Conservation (phyloP, 2,329 filamentous ascomycete genomes). For the Fusarium hostae region DNA sequence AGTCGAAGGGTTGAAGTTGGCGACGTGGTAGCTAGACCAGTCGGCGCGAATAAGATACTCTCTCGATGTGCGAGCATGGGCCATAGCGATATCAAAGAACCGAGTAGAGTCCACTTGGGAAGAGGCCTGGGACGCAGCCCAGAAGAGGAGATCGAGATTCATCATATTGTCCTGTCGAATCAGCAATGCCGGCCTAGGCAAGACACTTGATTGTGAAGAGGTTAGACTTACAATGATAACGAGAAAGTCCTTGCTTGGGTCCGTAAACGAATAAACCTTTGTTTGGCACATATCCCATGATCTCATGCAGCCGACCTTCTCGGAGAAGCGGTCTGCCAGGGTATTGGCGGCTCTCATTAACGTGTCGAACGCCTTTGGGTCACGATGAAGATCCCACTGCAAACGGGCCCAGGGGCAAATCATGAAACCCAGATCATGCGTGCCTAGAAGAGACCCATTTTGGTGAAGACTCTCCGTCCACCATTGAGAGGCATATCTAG, state of each 20-base stretch:
- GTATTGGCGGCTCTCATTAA: constrained; percentile 50
- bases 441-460: constrained; percentile 49
- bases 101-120: not conserved
- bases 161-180: constrained; percentile 51
- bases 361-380: constrained; percentile 49
- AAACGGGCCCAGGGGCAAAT: constrained; percentile 52
- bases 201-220: fast-evolving
- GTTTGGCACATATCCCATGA: constrained; percentile 59
- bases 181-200: not conserved
- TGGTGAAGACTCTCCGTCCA: constrained; percentile 44
- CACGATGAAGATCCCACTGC: constrained; percentile 54
- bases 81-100: constrained; percentile 50
- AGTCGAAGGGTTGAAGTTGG: constrained; percentile 57
- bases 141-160: constrained; percentile 58
- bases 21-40: constrained; percentile 55
- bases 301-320: constrained; percentile 49
- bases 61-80: constrained; percentile 54
- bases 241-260: constrained; percentile 52
- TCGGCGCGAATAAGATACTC: constrained; percentile 54
- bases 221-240: constrained; percentile 52
- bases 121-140: constrained; percentile 44
- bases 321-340: constrained; percentile 51
- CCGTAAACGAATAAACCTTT: constrained; percentile 50
- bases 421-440: constrained; percentile 59
- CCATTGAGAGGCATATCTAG: constrained; percentile 1